Conservation (phyloP, 2,329 filamentous ascomycete genomes). For the Epichloe aotearoae region DNA sequence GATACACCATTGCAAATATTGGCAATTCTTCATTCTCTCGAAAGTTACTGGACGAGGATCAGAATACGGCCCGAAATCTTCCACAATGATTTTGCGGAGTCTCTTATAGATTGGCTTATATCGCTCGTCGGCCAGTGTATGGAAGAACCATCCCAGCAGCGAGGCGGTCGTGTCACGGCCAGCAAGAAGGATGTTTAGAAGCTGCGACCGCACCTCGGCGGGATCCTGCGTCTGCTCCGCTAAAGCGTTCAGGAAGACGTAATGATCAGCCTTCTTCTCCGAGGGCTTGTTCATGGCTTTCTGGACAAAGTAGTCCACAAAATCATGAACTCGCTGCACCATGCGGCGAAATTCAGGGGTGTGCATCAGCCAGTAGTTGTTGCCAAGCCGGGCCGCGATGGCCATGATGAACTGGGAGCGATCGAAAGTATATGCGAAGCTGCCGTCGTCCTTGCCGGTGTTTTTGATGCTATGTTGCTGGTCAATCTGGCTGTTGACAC, state of each 20-base stretch:
- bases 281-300: slow-evolving; percentile 36
- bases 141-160: slow-evolving; percentile 35
- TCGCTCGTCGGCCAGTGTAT: slow-evolving; percentile 21
- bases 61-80: slow-evolving; percentile 32
- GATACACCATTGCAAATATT: slow-evolving; percentile 11
- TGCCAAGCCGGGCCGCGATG: slow-evolving; percentile 29
- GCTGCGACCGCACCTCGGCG: slow-evolving; percentile 14
- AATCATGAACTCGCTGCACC: slow-evolving; percentile 26
- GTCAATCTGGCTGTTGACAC: slow-evolving; percentile 27
- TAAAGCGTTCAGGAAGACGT: slow-evolving; percentile 20
- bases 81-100: slow-evolving; percentile 27
- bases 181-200: slow-evolving; percentile 31
- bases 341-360: slow-evolving; percentile 49
- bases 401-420: slow-evolving; percentile 7
- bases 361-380: slow-evolving; percentile 42
- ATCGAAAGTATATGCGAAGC: slow-evolving; percentile 14
- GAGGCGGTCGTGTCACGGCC: slow-evolving; percentile 42
- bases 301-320: slow-evolving; percentile 40
- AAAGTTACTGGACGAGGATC: slow-evolving; percentile 2
- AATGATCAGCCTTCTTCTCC: slow-evolving; percentile 13
- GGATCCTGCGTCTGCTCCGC: slow-evolving; percentile 19
- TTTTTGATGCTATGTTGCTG: slow-evolving; percentile 3
- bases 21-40: slow-evolving; percentile 10
- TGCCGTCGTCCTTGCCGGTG: slow-evolving; percentile 6
- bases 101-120: slow-evolving; percentile 27